A percentile compares a stretch with the other conserved stretches of the same genome.
Conservation (phyloP, 176 grass and related monocot species). For the Lolium perenne region DNA sequence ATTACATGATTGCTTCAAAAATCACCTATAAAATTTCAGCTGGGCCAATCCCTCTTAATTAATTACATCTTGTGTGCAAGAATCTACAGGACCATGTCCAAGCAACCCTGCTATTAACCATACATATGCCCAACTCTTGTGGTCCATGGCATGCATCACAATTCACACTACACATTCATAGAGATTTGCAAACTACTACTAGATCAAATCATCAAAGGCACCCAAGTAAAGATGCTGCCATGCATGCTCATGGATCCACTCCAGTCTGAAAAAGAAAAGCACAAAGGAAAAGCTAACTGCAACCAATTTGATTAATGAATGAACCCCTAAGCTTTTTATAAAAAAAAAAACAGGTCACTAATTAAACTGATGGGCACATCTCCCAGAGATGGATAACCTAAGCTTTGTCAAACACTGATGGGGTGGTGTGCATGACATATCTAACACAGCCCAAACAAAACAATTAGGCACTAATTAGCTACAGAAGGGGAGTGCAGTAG, state of each 20-base stretch:
- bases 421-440: constrained; percentile 60
- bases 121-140: constrained; percentile 23
- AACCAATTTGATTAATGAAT: constrained; percentile 32
- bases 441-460: constrained; percentile 47
- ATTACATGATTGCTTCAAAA: background rate
- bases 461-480: constrained; percentile 16
- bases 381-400: constrained; percentile 70
- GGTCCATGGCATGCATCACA: constrained; percentile 48
- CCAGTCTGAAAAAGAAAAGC: constrained; percentile 40
- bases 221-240: constrained; percentile 55
- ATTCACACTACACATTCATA: constrained; percentile 23
- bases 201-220: constrained; percentile 41
- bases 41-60: background rate
- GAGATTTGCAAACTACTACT: constrained; percentile 58
- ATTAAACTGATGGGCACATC: constrained; percentile 49
- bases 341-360: constrained; percentile 41
- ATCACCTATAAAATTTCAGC: background rate
- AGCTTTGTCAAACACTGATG: constrained; percentile 59
- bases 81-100: constrained; percentile 33
- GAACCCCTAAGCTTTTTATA: constrained; percentile 15
- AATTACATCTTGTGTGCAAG: background rate
- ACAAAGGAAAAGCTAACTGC: constrained; percentile 48
- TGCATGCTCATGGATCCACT: constrained; percentile 55
- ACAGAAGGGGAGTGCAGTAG: background rate
- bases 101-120: constrained; percentile 14